These are phyloP conservation scores for Aquilaria malaccensis DNA, from an alignment of 345 rosid species.

Conservation along the genomic window DNA sequence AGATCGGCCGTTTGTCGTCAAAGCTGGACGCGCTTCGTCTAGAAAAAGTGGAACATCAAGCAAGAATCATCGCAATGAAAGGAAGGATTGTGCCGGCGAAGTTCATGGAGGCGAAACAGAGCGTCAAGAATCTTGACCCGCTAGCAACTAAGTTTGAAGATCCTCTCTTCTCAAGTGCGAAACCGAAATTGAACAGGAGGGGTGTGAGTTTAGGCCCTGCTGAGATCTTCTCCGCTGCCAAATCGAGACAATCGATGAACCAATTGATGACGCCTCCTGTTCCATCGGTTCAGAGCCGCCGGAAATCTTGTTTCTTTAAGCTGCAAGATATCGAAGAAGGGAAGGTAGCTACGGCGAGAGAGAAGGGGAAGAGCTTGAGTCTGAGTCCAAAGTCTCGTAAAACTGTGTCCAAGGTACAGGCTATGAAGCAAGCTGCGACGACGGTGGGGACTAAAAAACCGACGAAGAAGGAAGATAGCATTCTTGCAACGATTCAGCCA, in stretches of 20 bases:
- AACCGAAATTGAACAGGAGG: slow-evolving; percentile 43
- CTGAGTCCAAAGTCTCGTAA: slow-evolving; percentile 69
- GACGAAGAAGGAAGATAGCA: slow-evolving; percentile 60
- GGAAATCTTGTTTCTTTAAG: slow-evolving; percentile 89
- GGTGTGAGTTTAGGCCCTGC: slow-evolving; percentile 86
- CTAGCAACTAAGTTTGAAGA: slow-evolving; percentile 30
- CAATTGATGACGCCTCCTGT: slow-evolving; percentile 53
- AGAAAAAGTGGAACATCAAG: slow-evolving; percentile 51
- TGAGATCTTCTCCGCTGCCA: slow-evolving; percentile 54
- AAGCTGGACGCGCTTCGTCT: slow-evolving; percentile 68
- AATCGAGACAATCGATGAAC: slow-evolving; percentile 31
- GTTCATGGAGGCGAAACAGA: slow-evolving; percentile 69
- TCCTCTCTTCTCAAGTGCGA: slow-evolving; percentile 27
- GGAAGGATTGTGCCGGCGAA: slow-evolving; percentile 71
- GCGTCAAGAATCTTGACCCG: slow-evolving; percentile 16
- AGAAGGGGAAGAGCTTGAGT: slow-evolving; percentile 67
- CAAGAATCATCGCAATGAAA: slow-evolving; percentile 33
- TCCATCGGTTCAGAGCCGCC: slow-evolving; percentile 56
- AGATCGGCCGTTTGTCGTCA: slow-evolving; percentile 54
- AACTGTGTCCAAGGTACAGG: slow-evolving; percentile 33
- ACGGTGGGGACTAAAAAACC: slow-evolving; percentile 55
- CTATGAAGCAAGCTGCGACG: slow-evolving; percentile 58
- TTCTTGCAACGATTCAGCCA: slow-evolving; percentile 60
- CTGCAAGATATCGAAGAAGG: slow-evolving; percentile 72
- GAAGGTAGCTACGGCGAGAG: slow-evolving; percentile 52